Evolutionary conservation across 257 asterid genomes (phyloP).

Genomic region (Solanum corneliomulleri): DNA sequence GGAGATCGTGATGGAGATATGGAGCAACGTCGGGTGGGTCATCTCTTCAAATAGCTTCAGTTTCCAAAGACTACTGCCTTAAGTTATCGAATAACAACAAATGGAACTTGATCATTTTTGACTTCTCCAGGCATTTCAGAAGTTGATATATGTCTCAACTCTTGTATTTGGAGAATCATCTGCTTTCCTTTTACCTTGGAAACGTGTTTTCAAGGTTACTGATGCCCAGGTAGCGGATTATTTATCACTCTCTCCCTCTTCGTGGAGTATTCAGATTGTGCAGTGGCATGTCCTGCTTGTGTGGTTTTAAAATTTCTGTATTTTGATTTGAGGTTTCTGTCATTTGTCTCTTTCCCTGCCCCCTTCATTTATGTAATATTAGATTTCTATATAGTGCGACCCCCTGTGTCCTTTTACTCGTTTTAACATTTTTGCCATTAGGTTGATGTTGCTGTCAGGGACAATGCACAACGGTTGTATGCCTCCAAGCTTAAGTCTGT

Average conservation of each 20-base stretch:
- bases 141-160: conserved; percentile 81
- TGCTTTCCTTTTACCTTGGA: conserved; percentile 96
- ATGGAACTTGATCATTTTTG: conserved; percentile 45
- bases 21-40: conserved; percentile 76
- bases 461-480: conserved; percentile 81
- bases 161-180: conserved; percentile 95
- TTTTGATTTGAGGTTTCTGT: neutral
- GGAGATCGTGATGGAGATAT: conserved; percentile 74
- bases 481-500: conserved; percentile 53
- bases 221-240: conserved; percentile 69
- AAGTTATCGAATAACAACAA: conserved; percentile 1
- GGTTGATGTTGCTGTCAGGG: conserved; percentile 96
- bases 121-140: conserved; percentile 95
- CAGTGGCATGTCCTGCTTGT: neutral
- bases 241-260: neutral
- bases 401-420: neutral
- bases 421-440: conserved; percentile 15
- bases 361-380: neutral
- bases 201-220: conserved; percentile 88
- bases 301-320: neutral
- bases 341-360: neutral
- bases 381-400: neutral
- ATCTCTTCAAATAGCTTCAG: conserved; percentile 9
- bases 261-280: neutral
- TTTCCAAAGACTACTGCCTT: neutral